Evolutionary conservation across 129 eudicot genomes (phyloP), one percentile per base, ranked within the genome.

Genomic region (Scalesia atractyloides): DNA sequence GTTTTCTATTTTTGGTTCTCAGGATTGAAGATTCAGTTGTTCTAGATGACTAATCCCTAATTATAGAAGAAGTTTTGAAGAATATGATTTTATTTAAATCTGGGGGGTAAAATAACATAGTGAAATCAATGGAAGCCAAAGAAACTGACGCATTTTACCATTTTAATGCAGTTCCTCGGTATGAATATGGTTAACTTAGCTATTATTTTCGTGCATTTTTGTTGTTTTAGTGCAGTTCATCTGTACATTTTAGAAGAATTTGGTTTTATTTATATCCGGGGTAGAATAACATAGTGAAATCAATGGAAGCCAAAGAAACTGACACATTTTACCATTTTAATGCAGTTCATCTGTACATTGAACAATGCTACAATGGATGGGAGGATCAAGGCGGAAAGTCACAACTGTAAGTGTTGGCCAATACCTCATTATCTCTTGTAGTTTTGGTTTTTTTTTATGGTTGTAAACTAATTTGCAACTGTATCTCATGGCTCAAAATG

Each of bases 281-380:
- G 67, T 52, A 58, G 59, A 68, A 58, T 66, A 13, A 13, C 44
- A 58, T 76, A 43, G 22, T 47, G 63, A 36, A 64, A 68, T 30
- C 37, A 18, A 58, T 10, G 41, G 69, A 68, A 58, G 69, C 36
- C 68, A 15, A 47, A 53, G 16, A 18, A 74, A 64, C 36, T 15
- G 52, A 49, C 62, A 60, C 43, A 59, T 59, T 34, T 59, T 36
- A 48, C 64, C 20, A 69, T 49, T 22, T 60, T 77, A 69, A 62
- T 3, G 52, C 18, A 9, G 30, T 76, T 76, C 7, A n/a, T n/a
- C n/a, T n/a, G 18, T 68, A 63, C 51, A 7, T 66, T 47, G 56
- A 72, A 69, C 74, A 30, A 92, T 92, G 97, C 82, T 92, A 61
- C 97, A 92, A 70, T 92, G 97, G 97, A 88, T 92, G 97, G 97